Conservation (phyloP, 2,329 filamentous ascomycete genomes). For the Ophiocordyceps camponoti-floridani region DNA sequence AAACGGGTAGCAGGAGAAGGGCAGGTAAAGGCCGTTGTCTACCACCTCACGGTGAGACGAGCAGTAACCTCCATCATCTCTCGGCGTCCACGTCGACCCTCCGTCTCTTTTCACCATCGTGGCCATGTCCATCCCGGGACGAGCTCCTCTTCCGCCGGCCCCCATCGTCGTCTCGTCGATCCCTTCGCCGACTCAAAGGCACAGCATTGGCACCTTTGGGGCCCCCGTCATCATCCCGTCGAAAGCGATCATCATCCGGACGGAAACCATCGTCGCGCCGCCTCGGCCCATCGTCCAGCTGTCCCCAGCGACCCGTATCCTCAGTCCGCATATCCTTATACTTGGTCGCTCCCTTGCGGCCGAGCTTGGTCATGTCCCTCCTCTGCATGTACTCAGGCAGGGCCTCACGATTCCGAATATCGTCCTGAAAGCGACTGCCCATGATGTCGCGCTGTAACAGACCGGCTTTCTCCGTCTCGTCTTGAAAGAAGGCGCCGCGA, state of each 20-base stretch:
- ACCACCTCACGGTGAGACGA: too few species aligned
- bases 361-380: slow-evolving; percentile 82
- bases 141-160: slow-evolving; percentile 38
- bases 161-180: slow-evolving; percentile 14
- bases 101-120: slow-evolving; percentile 42
- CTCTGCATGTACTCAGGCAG: slow-evolving; percentile 86
- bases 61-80: too few species aligned
- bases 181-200: slow-evolving; percentile 37
- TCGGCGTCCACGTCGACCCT: slow-evolving; percentile 25
- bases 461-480: slow-evolving; percentile 57
- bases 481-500: slow-evolving; percentile 88
- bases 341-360: slow-evolving; percentile 77
- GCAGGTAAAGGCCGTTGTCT: too few species aligned
- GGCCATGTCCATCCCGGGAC: slow-evolving; percentile 32
- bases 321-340: slow-evolving; percentile 79
- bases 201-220: slow-evolving; percentile 52
- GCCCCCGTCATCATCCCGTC: slow-evolving; percentile 20
- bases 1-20: too few species aligned
- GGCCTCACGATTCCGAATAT: slow-evolving; percentile 63
- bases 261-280: slow-evolving; percentile 44
- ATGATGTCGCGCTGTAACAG: slow-evolving; percentile 71
- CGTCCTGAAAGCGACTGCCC: slow-evolving; percentile 67
- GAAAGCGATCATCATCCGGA: slow-evolving; percentile 38
- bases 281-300: slow-evolving; percentile 27
- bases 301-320: slow-evolving; percentile 79